Base-by-base conservation (phyloP, 2,329 filamentous ascomycete species). In the Myriosclerotinia scirpicola region DNA sequence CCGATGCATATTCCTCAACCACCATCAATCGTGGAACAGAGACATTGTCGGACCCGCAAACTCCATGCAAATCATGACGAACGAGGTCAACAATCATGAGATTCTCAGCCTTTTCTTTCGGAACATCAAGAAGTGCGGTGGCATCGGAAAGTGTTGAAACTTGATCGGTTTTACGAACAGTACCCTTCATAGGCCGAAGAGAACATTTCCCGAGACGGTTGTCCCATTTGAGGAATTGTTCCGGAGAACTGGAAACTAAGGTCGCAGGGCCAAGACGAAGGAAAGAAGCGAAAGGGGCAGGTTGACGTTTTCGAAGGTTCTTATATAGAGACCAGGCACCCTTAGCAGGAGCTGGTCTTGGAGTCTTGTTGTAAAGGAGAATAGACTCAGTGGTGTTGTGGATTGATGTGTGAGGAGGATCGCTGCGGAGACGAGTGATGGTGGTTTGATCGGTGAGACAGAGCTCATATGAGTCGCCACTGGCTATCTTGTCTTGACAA, bases 11-110 rank as follows among this genome's bases (percentile, higher is more conserved):
- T 75, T 97, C 93, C 78, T 97, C 93, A 0, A 98, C 90, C 67
- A 88, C 85, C 80, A 97, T 90, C 34, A 97, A 81, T 65, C 92
- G 89, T 17, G 88, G 86, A 1, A 97, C 92, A 7, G 80, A 77
- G 0, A 97, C 92, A 67, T 85, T 85, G 0, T 87, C 88, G 1
- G 90, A 84, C 6, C 91, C 91, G 68, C 90, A 92, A 11, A 96
- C 88, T n/a, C 89, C 87, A 77, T 96, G 90, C 15, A 98, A 81
- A 77, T 98, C 94, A 75, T 98, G 94, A 0, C 94, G 86, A n/a
- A 97, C 95, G 0, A 98, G 83, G 77, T 98, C 94, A 2, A 97
- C 93, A 73, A 98, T 97, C 95, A 98, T 98, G 34, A 98, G 84
- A 75, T 98, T 98, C 80, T 98, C 94, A 0, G 94, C 94, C 73